These are phyloP conservation scores for Syzygium syzygioides DNA, from an alignment of 441 rosid genomes.

Conservation along the genomic window DNA sequence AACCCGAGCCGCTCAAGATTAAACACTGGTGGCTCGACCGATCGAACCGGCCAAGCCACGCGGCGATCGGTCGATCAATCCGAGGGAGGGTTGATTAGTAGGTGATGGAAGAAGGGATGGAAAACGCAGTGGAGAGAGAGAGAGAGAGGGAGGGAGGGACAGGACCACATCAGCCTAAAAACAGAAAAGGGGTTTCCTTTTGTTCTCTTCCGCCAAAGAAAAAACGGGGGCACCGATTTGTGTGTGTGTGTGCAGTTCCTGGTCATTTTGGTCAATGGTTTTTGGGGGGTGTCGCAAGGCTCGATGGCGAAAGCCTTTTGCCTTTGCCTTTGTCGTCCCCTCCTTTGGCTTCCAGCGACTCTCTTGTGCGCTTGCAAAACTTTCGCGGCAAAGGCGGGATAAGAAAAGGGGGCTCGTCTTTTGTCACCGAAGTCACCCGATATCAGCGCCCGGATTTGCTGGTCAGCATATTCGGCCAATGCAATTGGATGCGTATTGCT, in stretches of 20 bases:
- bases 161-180: background rate
- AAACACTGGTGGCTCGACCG: background rate
- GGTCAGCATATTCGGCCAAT: background rate
- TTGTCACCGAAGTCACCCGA: background rate
- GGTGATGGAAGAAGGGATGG: background rate
- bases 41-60: fast-evolving
- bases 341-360: background rate
- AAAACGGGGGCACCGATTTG: too few relatives aligned
- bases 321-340: background rate
- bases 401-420: background rate
- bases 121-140: background rate
- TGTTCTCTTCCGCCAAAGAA: background rate
- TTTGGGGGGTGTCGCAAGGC: background rate
- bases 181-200: background rate
- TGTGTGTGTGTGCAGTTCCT: too few relatives aligned
- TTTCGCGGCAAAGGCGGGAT: background rate
- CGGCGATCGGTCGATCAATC: background rate
- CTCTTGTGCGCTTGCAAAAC: background rate
- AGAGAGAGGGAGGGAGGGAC: background rate
- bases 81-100: background rate
- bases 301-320: background rate
- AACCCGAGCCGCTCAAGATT: fast-evolving
- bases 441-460: background rate
- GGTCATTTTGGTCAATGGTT: background rate
- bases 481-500: background rate